phyloP scores from a whole-genome alignment of 495 filamentous ascomycete genomes.

The Penicillium lagena region DNA sequence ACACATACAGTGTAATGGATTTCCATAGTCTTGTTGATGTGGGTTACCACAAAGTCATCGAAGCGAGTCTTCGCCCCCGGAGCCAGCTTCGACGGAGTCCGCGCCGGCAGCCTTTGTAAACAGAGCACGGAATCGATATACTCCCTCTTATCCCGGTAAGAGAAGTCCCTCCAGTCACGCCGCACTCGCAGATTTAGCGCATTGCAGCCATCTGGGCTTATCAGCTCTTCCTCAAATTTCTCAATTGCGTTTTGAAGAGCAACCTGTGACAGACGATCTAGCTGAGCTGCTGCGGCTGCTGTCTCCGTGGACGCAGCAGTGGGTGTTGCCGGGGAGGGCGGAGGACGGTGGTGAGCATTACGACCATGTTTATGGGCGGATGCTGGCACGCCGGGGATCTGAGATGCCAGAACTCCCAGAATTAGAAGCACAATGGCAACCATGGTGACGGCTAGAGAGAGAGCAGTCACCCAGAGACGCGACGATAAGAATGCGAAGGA shows the following conservation, averaged over 20 bases:
- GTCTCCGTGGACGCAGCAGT: slow-evolving; percentile 12
- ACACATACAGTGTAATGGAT: slow-evolving; percentile 53
- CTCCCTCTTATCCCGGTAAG: slow-evolving; percentile 37
- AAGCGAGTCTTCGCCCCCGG: slow-evolving; percentile 50
- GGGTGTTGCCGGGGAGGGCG: neutral
- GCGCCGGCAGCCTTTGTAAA: slow-evolving; percentile 45
- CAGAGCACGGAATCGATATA: slow-evolving; percentile 64
- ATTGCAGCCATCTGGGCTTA: slow-evolving; percentile 37
- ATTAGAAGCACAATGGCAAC: slow-evolving; percentile 7
- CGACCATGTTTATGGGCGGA: slow-evolving; percentile 1
- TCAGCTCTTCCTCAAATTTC: slow-evolving; percentile 2
- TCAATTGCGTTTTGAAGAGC: slow-evolving; percentile 10
- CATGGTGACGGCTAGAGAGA: slow-evolving; percentile 2
- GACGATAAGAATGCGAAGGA: no score
- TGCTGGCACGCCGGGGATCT: slow-evolving; percentile 6
- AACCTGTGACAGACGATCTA: slow-evolving; percentile 9
- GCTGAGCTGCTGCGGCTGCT: slow-evolving; percentile 10
- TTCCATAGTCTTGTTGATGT: slow-evolving; percentile 54
- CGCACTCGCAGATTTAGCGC: slow-evolving; percentile 40
- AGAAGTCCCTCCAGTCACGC: slow-evolving; percentile 40
- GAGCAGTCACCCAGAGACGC: no score
- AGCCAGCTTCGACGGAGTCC: slow-evolving; percentile 31
- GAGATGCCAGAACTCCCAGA: slow-evolving; percentile 6
- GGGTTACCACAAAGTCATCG: slow-evolving; percentile 66
- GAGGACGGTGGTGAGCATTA: no score